Evolutionary conservation across 768 basidiomycete genomes (phyloP).

Genomic region (Lentinula sp.): DNA sequence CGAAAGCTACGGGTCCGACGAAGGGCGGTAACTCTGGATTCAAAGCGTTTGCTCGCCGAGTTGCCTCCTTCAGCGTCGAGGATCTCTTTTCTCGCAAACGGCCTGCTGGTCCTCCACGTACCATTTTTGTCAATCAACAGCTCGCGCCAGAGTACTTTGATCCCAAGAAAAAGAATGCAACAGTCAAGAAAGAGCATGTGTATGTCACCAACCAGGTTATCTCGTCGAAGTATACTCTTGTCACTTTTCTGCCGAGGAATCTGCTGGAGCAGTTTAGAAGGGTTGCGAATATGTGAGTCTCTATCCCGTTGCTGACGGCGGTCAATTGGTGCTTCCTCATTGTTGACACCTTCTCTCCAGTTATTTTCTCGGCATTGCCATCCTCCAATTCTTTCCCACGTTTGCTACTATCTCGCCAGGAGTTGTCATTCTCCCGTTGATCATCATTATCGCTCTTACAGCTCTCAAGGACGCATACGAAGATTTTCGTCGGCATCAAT

Average conservation of each 20-base stretch:
- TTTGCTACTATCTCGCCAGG: conserved; percentile 95
- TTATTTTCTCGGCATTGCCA: conserved; percentile 83
- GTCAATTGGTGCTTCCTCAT: background rate
- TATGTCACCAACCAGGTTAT: conserved; percentile 52
- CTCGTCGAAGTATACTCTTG: conserved; percentile 28
- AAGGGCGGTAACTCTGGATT: conserved; percentile 7
- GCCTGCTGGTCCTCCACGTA: conserved; percentile 33
- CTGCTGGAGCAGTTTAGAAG: conserved; percentile 5
- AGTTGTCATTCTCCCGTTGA: conserved; percentile 83
- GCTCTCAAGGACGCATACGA: conserved; percentile 94
- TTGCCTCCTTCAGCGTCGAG: conserved; percentile 33
- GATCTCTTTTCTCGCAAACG: conserved; percentile 36
- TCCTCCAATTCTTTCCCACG: conserved; percentile 92
- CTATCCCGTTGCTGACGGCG: background rate
- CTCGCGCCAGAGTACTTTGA: conserved; percentile 42
- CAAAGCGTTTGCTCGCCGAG: conserved; percentile 22
- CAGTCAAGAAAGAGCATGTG: conserved; percentile 32
- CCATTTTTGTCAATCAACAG: conserved; percentile 40
- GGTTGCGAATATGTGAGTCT: conserved; percentile 7
- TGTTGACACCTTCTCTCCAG: conserved; percentile 15
- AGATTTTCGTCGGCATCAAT: conserved; percentile 95
- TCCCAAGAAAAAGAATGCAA: conserved; percentile 26
- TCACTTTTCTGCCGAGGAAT: conserved; percentile 9
- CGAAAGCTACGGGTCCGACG: background rate
- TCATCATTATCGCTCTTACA: conserved; percentile 83